Evolutionary conservation across 164 flowering plant species (phyloP).

Genomic region (Nymphaea thermarum): DNA sequence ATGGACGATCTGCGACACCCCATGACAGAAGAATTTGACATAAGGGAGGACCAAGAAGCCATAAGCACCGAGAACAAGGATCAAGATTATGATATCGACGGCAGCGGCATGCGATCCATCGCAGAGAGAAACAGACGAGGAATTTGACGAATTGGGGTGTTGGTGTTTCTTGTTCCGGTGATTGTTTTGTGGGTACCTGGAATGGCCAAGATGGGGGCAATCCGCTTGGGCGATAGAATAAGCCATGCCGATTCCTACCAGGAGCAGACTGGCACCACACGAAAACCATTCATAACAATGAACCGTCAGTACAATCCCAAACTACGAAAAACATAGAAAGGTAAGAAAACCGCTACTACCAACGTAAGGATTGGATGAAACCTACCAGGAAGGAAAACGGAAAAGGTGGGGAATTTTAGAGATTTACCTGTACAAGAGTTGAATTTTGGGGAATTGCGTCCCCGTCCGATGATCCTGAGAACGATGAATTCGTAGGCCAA

Average conservation of each 20-base stretch:
- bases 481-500: too few relatives aligned
- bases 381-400: too few relatives aligned
- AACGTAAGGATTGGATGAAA: too few relatives aligned
- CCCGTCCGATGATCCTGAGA: too few relatives aligned
- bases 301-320: too few relatives aligned
- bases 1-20: conserved; percentile 18
- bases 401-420: too few relatives aligned
- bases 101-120: conserved; percentile 46
- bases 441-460: too few relatives aligned
- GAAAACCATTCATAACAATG: too few relatives aligned
- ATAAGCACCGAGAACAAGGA: conserved; percentile 56
- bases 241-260: conserved; percentile 9
- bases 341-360: too few relatives aligned
- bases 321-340: too few relatives aligned
- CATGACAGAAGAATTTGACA: conserved; percentile 17
- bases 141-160: conserved; percentile 18
- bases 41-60: conserved; percentile 65
- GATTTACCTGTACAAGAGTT: too few relatives aligned
- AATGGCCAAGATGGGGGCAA: conserved; percentile 1
- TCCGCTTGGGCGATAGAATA: conserved; percentile 8
- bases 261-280: too few relatives aligned
- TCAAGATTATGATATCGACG: conserved; percentile 54
- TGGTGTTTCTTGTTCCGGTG: conserved; percentile 19
- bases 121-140: conserved; percentile 28
- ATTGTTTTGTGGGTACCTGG: conserved; percentile 10